Percentiles rank a stretch among this genome's conserved stretches.
Evolutionary conservation across 177 flowering plant genomes (phyloP).

Genomic region (Vitis hybrid): DNA sequence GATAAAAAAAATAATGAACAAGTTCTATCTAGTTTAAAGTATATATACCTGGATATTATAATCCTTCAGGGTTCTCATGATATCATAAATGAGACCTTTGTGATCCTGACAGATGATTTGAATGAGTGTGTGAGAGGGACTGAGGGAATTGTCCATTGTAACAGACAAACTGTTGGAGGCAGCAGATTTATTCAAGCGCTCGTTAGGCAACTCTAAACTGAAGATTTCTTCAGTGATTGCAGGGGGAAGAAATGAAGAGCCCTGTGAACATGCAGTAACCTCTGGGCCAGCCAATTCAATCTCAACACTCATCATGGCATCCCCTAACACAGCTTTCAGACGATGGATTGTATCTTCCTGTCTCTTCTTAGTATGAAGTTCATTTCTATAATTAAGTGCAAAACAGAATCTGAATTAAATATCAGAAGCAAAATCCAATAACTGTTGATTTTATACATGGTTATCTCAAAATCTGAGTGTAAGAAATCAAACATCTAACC

Average conservation of each 20-base stretch:
- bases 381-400: conserved; percentile 33
- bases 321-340: conserved; percentile 35
- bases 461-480: no score
- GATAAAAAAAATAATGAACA: background rate
- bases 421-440: background rate
- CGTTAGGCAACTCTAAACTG: conserved; percentile 40
- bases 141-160: conserved; percentile 66
- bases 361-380: conserved; percentile 45
- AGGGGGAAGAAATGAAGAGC: conserved; percentile 42
- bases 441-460: background rate
- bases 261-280: conserved; percentile 45
- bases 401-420: background rate
- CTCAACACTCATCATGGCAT: conserved; percentile 44
- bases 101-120: conserved; percentile 77
- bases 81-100: conserved; percentile 85
- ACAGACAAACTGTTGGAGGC: conserved; percentile 36
- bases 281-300: conserved; percentile 48
- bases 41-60: conserved; percentile 69
- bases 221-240: conserved; percentile 50
- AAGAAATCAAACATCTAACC: no score
- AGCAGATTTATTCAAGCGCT: conserved; percentile 23
- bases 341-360: conserved; percentile 35
- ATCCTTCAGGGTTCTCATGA: conserved; percentile 86
- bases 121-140: conserved; percentile 78
- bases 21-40: background rate